A percentile compares a stretch with the other conserved stretches of the same genome.
Evolutionary conservation across 306 rosid species (phyloP).

Genomic region (Castanea sativa): DNA sequence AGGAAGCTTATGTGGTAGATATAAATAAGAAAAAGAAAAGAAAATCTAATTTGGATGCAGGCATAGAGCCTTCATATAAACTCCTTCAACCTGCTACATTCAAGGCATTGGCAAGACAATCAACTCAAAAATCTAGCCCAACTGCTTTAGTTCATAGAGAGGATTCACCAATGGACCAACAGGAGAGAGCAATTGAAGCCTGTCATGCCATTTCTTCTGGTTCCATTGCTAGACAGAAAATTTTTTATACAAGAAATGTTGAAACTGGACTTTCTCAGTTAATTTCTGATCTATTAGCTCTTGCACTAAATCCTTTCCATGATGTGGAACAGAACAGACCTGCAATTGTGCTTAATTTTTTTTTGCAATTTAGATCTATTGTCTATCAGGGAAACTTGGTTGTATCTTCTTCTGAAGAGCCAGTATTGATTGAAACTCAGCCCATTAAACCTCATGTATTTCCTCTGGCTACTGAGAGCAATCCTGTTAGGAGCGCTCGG

Average conservation of each 20-base stretch:
- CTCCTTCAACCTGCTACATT: not conserved
- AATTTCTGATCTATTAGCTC: not conserved
- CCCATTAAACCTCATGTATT: not conserved
- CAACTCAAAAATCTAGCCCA: not conserved
- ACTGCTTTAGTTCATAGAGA: not conserved
- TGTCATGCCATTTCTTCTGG: not conserved
- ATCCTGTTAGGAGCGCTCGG: not conserved
- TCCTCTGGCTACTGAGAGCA: not conserved
- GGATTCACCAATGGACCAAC: not conserved
- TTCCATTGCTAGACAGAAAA: not conserved
- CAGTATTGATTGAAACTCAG: not conserved
- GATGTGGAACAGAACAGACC: not conserved
- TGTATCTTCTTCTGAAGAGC: not conserved
- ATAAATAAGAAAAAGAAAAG: not conserved
- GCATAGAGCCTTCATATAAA: not conserved
- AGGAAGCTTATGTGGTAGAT: not conserved
- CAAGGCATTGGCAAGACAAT: not conserved
- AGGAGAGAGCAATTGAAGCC: not conserved
- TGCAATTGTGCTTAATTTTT: not conserved
- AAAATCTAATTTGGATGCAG: not conserved
- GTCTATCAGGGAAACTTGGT: not conserved
- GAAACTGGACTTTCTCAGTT: not conserved
- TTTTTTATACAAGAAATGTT: not conserved
- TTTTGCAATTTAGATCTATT: not conserved
- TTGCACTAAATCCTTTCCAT: slow-evolving; percentile 15